Conservation (phyloP, 768 basidiomycete genomes). For the Pisolithus sp. region DNA sequence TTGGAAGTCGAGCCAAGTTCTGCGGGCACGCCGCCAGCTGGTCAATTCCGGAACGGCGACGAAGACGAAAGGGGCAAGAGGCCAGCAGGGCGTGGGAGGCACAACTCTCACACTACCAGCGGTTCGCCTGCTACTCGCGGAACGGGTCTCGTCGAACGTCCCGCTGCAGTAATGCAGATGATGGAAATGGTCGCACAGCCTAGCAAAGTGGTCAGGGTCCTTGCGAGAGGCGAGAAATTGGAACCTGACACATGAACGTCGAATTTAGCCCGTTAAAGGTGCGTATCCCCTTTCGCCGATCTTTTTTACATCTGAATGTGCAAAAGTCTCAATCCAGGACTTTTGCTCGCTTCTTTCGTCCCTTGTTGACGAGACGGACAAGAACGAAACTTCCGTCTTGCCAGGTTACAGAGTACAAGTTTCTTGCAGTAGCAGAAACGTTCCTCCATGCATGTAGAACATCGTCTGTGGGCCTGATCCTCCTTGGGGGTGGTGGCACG, state of each 20-base stretch:
- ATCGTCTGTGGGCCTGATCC: not conserved
- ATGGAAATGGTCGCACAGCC: constrained; percentile 73
- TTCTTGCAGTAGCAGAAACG: not conserved
- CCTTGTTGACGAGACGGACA: not conserved
- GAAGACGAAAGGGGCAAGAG: constrained; percentile 31
- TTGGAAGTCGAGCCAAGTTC: constrained; percentile 43
- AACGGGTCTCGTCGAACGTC: constrained; percentile 63
- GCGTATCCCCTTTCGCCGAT: not conserved
- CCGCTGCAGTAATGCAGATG: constrained; percentile 74
- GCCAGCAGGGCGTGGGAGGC: constrained; percentile 21
- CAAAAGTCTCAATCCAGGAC: not conserved
- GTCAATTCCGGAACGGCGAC: constrained; percentile 19
- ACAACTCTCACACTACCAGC: constrained; percentile 17
- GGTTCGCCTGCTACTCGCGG: constrained; percentile 17
- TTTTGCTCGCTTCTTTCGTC: not conserved
- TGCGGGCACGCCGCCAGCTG: constrained; percentile 8
- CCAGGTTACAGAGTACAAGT: constrained; percentile 2
- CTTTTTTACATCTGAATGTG: not conserved
- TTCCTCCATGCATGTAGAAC: too few species aligned
- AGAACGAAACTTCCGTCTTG: not conserved
- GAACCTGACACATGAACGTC: constrained; percentile 39
- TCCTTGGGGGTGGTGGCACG: not conserved
- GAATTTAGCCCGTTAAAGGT: constrained; percentile 7
- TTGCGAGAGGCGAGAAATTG: constrained; percentile 81
- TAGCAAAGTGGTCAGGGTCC: constrained; percentile 68